These are phyloP conservation scores for Apiospora rasikravindrae DNA, from an alignment of 2,329 filamentous ascomycete genomes.

Conservation along the genomic window DNA sequence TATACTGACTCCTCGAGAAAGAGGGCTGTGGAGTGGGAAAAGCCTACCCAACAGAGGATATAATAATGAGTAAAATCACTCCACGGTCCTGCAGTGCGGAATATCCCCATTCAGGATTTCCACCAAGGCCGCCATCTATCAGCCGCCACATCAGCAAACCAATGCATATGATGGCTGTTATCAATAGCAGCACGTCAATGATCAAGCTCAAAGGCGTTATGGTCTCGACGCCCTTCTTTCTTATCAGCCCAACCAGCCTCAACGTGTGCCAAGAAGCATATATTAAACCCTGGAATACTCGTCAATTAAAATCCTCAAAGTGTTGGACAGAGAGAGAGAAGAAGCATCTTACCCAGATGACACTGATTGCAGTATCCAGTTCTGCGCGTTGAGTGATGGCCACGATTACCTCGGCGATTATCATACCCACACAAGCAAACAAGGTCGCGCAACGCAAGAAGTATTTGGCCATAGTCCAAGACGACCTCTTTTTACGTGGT, in stretches of 20 bases:
- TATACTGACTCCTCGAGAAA: not conserved
- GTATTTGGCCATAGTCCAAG: constrained; percentile 11
- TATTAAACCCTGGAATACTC: not conserved
- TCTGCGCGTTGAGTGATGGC: not conserved
- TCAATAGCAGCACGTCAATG: constrained; percentile 1
- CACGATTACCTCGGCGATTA: constrained; percentile 18
- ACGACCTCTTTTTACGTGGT: not conserved
- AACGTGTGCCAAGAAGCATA: constrained; percentile 17
- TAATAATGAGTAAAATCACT: not conserved
- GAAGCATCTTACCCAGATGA: constrained; percentile 4
- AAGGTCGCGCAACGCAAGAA: constrained; percentile 14
- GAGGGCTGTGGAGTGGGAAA: not conserved
- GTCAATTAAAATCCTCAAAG: not conserved
- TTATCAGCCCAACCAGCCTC: not conserved
- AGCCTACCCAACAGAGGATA: not conserved
- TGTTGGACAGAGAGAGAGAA: not conserved
- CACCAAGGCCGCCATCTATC: not conserved
- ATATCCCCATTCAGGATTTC: not conserved
- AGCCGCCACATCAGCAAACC: not conserved
- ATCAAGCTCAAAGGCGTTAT: not conserved
- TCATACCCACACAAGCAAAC: not conserved
- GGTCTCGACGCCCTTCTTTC: not conserved
- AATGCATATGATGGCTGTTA: not conserved
- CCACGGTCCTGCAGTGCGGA: not conserved
- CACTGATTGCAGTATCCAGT: constrained; percentile 7